Base-by-base conservation (phyloP, 2,329 filamentous ascomycete genomes). In the Scedosporium aurantiacum region DNA sequence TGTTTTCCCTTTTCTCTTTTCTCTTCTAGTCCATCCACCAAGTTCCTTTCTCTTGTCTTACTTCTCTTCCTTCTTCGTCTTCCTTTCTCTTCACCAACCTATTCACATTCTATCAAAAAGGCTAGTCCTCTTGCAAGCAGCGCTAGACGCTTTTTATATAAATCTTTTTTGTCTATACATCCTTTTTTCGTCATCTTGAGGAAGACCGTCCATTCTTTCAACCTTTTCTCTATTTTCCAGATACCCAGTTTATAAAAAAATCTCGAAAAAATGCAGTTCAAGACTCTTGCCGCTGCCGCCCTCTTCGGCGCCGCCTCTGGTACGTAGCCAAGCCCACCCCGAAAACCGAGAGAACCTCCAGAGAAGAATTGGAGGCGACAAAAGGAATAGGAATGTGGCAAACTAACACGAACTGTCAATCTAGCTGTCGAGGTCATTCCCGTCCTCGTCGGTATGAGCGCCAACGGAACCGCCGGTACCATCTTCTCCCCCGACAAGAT, bases 401-500 rank as follows among this genome's bases (percentile, higher is more conserved):
- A 21, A 60, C 63, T 66, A 63, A 66, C 63, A 60, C 40, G 25
- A 7, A 4, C 28, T 4, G 5, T 50, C 18, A 10, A 28, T 21
- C 32, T 37, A 27, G 60, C 37, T 27, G 41, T 58, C 25, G 60
- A 61, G 55, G 60, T 61, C 41, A 61, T 65, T 54, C 63, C 64
- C 63, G 83, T 91, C 61, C 81, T 82, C 64, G 88, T 91, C 62
- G 82, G 82, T 64, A 72, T 75, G 66, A 76, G 72, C 25, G 74
- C 78, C 64, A 82, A 82, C 69, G 77, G 79, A 66, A 76, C 75
- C 56, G 73, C 73, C 8, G 72, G 67, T 45, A 75, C 88, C 62
- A 79, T 75, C 64, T 92, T 85, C 78, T 83, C 75, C 64, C 89
- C 89, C 47, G 78, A 87, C 66, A 85, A 80, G 68, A 71, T 93